Conservation (phyloP, 257 asterid species). For the Rhazya stricta region DNA sequence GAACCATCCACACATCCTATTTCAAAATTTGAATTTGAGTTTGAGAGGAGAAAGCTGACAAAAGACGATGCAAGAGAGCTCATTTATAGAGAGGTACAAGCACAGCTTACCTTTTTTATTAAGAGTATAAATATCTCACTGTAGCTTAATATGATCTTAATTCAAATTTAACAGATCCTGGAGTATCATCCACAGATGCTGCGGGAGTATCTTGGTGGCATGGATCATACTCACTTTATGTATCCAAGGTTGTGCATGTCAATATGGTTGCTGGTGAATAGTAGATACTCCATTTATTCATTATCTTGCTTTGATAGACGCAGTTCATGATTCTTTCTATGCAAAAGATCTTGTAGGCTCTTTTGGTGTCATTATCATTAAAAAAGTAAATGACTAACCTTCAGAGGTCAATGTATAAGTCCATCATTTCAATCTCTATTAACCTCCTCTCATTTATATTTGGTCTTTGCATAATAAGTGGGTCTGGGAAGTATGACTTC, state of each 20-base stretch:
- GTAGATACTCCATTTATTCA: too few relatives aligned
- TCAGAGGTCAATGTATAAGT: background rate
- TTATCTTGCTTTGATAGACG: background rate
- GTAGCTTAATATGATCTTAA: constrained; percentile 40
- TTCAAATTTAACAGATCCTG: constrained; percentile 71
- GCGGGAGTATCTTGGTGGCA: constrained; percentile 87
- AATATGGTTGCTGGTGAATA: constrained; percentile 17
- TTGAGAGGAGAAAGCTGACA: constrained; percentile 71
- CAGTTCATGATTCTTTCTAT: background rate
- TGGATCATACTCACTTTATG: constrained; percentile 90
- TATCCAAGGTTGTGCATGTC: constrained; percentile 83
- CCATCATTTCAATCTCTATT: background rate
- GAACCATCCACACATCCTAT: constrained; percentile 78
- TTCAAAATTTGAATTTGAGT: constrained; percentile 87
- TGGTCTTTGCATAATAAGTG: background rate
- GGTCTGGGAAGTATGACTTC: background rate
- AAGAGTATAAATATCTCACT: constrained; percentile 19
- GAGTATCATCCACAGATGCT: constrained; percentile 99
- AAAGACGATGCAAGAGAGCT: constrained; percentile 79
- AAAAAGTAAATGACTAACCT: background rate
- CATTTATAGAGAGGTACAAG: constrained; percentile 83
- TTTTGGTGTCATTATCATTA: background rate
- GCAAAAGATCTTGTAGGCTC: background rate
- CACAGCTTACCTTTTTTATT: constrained; percentile 18
- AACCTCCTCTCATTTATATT: background rate